phyloP scores from a whole-genome alignment of 2,329 filamentous ascomycete genomes.

The Cercospora sp. region DNA sequence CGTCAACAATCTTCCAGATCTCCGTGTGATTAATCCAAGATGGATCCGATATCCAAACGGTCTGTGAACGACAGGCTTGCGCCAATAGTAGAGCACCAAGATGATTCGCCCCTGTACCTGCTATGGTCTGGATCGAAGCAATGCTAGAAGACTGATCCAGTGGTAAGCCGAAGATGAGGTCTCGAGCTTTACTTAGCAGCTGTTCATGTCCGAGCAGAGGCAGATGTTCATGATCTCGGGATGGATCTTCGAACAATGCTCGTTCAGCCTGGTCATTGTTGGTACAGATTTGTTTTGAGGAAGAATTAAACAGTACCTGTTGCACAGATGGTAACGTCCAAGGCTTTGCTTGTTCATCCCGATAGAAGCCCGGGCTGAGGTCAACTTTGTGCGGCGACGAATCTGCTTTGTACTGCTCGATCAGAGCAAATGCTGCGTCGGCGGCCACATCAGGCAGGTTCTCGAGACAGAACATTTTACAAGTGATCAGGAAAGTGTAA shows the following conservation, averaged over 20 bases:
- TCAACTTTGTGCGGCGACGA: background rate
- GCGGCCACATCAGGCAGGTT: background rate
- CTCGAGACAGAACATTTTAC: background rate
- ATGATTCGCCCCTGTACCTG: background rate
- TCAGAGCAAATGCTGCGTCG: background rate
- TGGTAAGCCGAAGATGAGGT: background rate
- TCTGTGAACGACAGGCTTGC: background rate
- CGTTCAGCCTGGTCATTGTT: background rate
- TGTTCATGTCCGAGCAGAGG: background rate
- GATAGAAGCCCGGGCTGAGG: background rate
- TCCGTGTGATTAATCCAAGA: background rate
- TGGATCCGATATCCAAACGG: background rate
- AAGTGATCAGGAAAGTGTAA: background rate
- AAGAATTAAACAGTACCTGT: background rate
- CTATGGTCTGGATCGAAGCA: background rate
- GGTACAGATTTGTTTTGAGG: background rate
- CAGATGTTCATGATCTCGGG: background rate
- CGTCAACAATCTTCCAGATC: background rate
- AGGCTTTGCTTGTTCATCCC: background rate
- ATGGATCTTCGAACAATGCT: background rate
- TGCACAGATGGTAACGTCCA: background rate
- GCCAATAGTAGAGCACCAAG: background rate
- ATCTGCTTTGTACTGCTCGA: background rate
- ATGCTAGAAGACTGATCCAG: background rate
- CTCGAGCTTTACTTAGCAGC: background rate